phyloP scores from a whole-genome alignment of 1,284 basidiomycete species.

The Trichosporon sp. region DNA sequence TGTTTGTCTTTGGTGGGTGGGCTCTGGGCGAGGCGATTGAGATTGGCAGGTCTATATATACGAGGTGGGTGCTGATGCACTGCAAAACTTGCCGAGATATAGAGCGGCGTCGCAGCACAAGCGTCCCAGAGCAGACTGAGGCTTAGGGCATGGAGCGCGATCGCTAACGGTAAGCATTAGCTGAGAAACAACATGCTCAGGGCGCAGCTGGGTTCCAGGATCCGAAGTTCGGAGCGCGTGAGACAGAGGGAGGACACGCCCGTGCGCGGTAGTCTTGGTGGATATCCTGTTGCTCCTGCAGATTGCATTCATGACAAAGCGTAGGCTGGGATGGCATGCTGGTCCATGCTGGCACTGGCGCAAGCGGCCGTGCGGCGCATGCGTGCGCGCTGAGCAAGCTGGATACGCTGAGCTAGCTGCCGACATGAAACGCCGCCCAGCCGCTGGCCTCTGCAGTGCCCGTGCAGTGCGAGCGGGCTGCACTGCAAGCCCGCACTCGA shows the following conservation, averaged over 20 bases:
- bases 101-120: background rate
- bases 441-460: background rate
- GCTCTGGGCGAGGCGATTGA: background rate
- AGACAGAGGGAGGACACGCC: background rate
- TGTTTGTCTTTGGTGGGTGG: background rate
- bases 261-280: background rate
- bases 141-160: background rate
- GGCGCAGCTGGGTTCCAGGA: background rate
- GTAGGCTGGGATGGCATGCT: background rate
- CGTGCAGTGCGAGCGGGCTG: background rate
- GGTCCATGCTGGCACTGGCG: background rate
- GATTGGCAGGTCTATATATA: background rate
- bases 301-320: background rate
- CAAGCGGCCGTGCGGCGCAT: background rate
- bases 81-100: slow-evolving; percentile 3
- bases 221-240: slow-evolving; percentile 1
- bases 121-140: background rate
- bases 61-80: background rate
- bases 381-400: background rate
- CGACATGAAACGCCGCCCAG: slow-evolving; percentile 1
- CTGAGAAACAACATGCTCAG: background rate
- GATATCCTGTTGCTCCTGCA: background rate
- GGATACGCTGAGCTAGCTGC: no score
- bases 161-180: background rate
- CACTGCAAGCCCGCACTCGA: background rate